Conservation (phyloP, 192 early-diverging fungal genomes). For the Mortierella antarctica region DNA sequence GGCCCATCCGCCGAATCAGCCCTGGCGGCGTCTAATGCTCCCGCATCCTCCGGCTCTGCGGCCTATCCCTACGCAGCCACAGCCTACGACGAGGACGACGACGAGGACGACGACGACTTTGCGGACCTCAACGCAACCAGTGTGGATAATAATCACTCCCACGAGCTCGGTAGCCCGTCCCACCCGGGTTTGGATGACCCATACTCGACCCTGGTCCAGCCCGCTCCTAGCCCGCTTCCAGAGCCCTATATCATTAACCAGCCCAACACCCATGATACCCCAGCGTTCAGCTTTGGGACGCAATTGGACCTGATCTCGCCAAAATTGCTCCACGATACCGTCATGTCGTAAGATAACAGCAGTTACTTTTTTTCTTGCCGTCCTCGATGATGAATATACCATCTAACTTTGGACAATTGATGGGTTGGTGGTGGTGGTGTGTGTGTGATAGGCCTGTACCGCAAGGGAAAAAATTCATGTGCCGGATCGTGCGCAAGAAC, state of each 20-base stretch:
- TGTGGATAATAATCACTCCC: neutral
- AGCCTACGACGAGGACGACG: neutral
- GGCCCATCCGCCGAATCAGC: too few relatives aligned
- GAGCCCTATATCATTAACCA: conserved; percentile 40
- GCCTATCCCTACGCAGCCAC: too few relatives aligned
- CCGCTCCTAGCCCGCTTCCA: conserved; percentile 38
- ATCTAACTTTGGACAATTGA: too few relatives aligned
- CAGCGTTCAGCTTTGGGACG: conserved; percentile 34
- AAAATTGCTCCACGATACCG: conserved; percentile 33
- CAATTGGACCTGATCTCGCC: conserved; percentile 31
- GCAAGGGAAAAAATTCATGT: conserved; percentile 72
- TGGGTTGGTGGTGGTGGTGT: neutral
- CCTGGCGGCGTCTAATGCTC: too few relatives aligned
- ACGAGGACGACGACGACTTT: neutral
- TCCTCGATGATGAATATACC: neutral
- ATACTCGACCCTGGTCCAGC: conserved; percentile 24
- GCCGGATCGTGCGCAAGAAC: conserved; percentile 71
- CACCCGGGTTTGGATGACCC: neutral
- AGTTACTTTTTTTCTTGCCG: neutral
- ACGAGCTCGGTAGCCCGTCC: neutral
- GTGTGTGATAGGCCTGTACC: conserved; percentile 71
- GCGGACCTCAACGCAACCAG: neutral
- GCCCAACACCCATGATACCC: conserved; percentile 30
- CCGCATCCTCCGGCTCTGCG: too few relatives aligned
- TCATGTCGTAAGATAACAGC: conserved; percentile 44